Evolutionary conservation across 2,329 filamentous ascomycete genomes (phyloP).

Genomic region (Fusarium guadeloupense): DNA sequence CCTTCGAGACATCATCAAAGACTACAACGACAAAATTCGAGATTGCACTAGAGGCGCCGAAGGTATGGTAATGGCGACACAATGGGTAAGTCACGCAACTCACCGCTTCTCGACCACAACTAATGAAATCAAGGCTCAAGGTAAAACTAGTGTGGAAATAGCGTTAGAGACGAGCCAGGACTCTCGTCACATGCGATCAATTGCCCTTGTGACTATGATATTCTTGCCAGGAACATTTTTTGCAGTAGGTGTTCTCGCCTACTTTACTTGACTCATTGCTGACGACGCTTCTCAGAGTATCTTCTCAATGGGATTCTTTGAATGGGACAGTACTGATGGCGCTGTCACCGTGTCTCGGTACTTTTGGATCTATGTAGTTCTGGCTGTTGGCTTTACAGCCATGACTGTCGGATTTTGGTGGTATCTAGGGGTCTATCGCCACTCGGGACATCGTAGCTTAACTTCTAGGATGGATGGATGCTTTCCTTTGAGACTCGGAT

Average conservation of each 20-base stretch:
- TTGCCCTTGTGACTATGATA: constrained; percentile 19
- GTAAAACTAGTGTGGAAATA: constrained; percentile 20
- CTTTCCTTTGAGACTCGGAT: no score
- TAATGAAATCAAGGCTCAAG: constrained; percentile 5
- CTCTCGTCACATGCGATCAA: constrained; percentile 17
- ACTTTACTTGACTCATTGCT: neutral
- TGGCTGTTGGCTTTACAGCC: neutral
- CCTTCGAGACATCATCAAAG: constrained; percentile 3
- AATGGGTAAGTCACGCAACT: neutral
- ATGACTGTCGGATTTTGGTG: constrained; percentile 5
- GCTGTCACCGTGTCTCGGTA: neutral
- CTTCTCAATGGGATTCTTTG: constrained; percentile 15
- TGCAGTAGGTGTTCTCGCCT: neutral
- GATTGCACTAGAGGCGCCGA: constrained; percentile 16
- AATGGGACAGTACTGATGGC: neutral
- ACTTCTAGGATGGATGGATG: no score
- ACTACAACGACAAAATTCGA: constrained; percentile 14
- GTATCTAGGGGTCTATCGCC: constrained; percentile 12
- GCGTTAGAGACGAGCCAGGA: constrained; percentile 4
- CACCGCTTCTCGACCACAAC: neutral
- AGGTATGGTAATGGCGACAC: constrained; percentile 20
- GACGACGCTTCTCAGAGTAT: neutral
- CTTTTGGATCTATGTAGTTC: constrained; percentile 15
- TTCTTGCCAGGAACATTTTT: constrained; percentile 23
- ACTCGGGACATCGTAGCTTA: no score